These are phyloP conservation scores for Leishmania lainsoni DNA, from an alignment of 208 protist species.

Conservation along the genomic window DNA sequence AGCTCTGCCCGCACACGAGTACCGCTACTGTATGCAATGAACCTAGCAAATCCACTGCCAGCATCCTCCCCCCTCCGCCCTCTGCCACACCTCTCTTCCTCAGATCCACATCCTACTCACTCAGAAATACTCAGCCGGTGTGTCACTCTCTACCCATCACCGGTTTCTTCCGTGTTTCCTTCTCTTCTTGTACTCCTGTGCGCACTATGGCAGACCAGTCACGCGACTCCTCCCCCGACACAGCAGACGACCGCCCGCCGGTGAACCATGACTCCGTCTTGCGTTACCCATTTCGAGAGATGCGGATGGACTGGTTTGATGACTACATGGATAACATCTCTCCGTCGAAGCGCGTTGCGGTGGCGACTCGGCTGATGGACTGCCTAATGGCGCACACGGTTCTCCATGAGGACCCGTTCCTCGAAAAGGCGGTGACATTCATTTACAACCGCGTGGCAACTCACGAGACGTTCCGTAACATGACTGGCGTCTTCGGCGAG, in stretches of 20 bases:
- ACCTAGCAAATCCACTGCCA: not conserved
- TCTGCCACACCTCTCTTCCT: constrained; percentile 1
- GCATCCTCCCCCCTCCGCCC: not conserved
- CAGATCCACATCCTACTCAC: not conserved
- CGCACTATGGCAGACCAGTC: constrained; percentile 23
- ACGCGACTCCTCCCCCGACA: constrained; percentile 25
- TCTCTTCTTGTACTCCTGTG: not conserved
- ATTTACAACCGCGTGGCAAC: constrained; percentile 43
- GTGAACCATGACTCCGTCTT: constrained; percentile 60
- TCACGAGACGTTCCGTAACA: constrained; percentile 35
- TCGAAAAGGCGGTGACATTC: constrained; percentile 61
- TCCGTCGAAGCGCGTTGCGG: constrained; percentile 38
- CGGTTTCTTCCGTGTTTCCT: not conserved
- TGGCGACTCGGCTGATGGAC: constrained; percentile 58
- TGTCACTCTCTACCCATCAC: not conserved
- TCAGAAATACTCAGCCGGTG: not conserved
- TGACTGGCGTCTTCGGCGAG: constrained; percentile 49
- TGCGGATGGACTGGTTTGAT: constrained; percentile 67
- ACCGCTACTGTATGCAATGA: not conserved
- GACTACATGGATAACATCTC: constrained; percentile 58
- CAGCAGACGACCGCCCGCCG: constrained; percentile 26
- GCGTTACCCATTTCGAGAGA: constrained; percentile 68
- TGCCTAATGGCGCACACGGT: constrained; percentile 77
- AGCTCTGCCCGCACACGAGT: not conserved
- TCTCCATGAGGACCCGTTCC: constrained; percentile 75